Base-by-base conservation (phyloP, 169 alveolate species). In the Eimeria praecox region DNA sequence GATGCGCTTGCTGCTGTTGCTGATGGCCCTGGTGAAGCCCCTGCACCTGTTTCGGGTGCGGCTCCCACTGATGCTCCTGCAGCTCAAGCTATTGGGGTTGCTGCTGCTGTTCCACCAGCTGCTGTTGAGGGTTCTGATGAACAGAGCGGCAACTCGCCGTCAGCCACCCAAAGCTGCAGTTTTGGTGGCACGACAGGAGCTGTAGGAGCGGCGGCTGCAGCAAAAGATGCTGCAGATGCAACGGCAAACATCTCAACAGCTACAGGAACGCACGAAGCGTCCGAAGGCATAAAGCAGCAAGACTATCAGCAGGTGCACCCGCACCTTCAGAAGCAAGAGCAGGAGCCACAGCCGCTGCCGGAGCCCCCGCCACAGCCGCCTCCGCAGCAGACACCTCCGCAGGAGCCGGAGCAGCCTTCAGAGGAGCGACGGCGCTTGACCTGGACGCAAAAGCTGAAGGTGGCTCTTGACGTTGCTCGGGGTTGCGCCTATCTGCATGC, bases 401-500 rank as follows among this genome's bases (percentile, higher is more conserved):
- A 42, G 94, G 54, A 40, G 85, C 82, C 83, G 66, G 35, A 64
- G 86, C 71, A 66, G 27, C 56, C 66, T 33, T n/a, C 20, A 33
- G 98, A 98, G 90, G 97, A 97, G 49, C 97, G 98, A 66, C 52
- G 35, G 38, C 97, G 98, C 92, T 98, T 97, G 96, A 96, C 96
- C 46, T 98, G 98, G 98, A 95, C 96, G 42, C 98, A 98, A 95
- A 97, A 97, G 83, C 94, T 97, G n/a, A 96, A 97, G 91, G 97
- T 98, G 62, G 97, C 98, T 16, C 69, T 95, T 18, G 99, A 98
- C 96, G 97, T 98, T 10, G 99, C 99, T 9, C 98, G 97, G 99
- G 99, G 75, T 98, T 99, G 35, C 96, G 98, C 91, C 96, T 98
- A 97, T 97, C 96, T 98, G 56, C 99, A 98, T 88, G 94, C 97